A percentile compares a stretch with the other conserved stretches of the same genome.
phyloP scores from a whole-genome alignment of 768 basidiomycete species.

The Serendipita indica region DNA sequence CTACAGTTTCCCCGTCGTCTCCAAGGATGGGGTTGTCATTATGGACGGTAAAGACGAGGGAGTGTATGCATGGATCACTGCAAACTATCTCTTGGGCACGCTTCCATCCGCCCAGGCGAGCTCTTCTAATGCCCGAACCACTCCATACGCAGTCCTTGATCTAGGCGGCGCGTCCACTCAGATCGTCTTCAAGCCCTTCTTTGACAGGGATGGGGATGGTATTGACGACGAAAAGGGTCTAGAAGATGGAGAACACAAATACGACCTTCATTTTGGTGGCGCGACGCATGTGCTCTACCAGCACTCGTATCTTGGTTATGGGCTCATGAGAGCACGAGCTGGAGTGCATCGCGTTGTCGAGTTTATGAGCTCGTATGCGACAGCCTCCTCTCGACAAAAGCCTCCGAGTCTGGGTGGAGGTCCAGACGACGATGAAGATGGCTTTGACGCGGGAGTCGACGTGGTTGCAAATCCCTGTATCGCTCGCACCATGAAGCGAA shows the following conservation, averaged over 20 bases:
- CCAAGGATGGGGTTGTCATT: conserved; percentile 55
- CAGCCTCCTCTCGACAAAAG: conserved; percentile 10
- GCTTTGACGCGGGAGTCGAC: conserved; percentile 17
- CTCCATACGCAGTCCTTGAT: conserved; percentile 75
- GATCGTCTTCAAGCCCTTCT: conserved; percentile 85
- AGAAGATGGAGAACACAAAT: conserved; percentile 83
- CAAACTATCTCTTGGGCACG: conserved; percentile 76
- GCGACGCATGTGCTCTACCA: conserved; percentile 70
- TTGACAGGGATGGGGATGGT: conserved; percentile 26
- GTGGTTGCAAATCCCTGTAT: conserved; percentile 70
- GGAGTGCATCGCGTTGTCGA: conserved; percentile 80
- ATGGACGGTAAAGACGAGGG: conserved; percentile 97
- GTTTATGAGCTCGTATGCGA: conserved; percentile 42
- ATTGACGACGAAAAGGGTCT: conserved; percentile 24
- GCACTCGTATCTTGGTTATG: conserved; percentile 96
- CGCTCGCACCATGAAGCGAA: conserved; percentile 43
- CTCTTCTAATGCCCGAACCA: neutral
- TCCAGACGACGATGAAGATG: conserved; percentile 18
- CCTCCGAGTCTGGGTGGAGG: conserved; percentile 26
- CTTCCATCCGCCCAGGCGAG: conserved; percentile 40
- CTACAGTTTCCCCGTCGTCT: conserved; percentile 57
- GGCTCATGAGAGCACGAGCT: conserved; percentile 73
- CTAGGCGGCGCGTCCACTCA: conserved; percentile 95
- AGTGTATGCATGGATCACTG: conserved; percentile 98
- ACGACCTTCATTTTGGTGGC: conserved; percentile 63